These are phyloP conservation scores for Vachellia collinsii DNA, from an alignment of 306 rosid species.

Conservation along the genomic window DNA sequence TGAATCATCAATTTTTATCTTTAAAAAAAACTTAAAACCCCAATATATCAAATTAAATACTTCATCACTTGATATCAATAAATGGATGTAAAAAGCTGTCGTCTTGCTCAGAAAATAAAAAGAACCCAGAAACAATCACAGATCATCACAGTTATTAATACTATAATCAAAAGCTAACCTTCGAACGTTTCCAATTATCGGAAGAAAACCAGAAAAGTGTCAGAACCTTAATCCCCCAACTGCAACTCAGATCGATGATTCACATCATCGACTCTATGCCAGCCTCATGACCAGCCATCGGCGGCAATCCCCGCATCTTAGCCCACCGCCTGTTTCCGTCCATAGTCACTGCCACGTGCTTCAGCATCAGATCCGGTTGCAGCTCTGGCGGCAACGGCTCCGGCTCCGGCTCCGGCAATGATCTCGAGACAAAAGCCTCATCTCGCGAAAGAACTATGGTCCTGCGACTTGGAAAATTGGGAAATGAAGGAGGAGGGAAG, in stretches of 20 bases:
- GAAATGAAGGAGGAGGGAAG: not conserved
- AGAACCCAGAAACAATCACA: no score
- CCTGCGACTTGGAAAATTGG: not conserved
- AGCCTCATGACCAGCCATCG: slow-evolving; percentile 58
- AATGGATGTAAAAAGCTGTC: no score
- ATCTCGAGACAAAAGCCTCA: slow-evolving; percentile 2
- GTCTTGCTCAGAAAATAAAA: no score
- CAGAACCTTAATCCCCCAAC: slow-evolving; percentile 69
- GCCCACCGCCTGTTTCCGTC: slow-evolving; percentile 90
- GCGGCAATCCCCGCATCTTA: slow-evolving; percentile 44
- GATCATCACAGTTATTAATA: no score
- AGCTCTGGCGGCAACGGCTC: slow-evolving; percentile 56
- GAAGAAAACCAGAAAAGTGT: slow-evolving; percentile 66
- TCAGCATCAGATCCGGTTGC: slow-evolving; percentile 46
- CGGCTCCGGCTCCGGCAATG: not conserved
- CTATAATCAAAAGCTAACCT: slow-evolving; percentile 41
- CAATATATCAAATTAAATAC: no score
- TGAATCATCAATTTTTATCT: no score
- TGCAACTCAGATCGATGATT: slow-evolving; percentile 48
- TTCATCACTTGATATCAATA: no score
- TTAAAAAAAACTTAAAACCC: no score
- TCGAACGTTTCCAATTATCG: slow-evolving; percentile 72
- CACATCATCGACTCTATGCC: slow-evolving; percentile 51
- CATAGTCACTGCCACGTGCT: slow-evolving; percentile 48
- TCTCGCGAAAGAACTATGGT: not conserved